Conservation (phyloP, 441 rosid genomes). For the Metrosideros polymorpha region DNA sequence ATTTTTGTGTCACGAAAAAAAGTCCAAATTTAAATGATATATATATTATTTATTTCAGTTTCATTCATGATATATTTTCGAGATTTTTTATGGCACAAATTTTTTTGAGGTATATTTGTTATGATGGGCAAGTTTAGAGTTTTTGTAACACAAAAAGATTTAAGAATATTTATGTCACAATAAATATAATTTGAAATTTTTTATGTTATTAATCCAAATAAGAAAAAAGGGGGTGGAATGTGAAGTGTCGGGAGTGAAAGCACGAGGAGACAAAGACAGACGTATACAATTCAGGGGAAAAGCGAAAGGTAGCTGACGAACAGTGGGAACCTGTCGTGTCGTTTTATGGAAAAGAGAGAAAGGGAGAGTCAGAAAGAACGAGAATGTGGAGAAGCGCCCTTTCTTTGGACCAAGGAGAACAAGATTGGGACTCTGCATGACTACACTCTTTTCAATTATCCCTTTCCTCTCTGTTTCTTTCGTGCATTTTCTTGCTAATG, state of each 20-base stretch:
- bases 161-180: too few relatives aligned
- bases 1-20: too few relatives aligned
- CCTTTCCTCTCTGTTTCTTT: background rate
- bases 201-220: too few relatives aligned
- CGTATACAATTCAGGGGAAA: background rate
- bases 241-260: background rate
- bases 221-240: background rate
- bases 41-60: too few relatives aligned
- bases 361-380: background rate
- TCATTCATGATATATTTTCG: too few relatives aligned
- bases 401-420: background rate
- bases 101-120: too few relatives aligned
- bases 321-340: background rate
- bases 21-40: too few relatives aligned
- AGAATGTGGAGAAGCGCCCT: background rate
- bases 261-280: background rate
- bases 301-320: background rate
- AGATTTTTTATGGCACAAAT: too few relatives aligned
- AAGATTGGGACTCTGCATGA: background rate
- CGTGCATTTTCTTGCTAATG: background rate
- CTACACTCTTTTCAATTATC: background rate
- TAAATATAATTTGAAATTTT: too few relatives aligned
- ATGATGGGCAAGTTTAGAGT: too few relatives aligned
- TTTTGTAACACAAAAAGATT: too few relatives aligned
- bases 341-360: background rate